Percentiles rank a stretch among this genome's conserved stretches.
Conservation (phyloP, 495 filamentous ascomycete genomes). For the Xylaria scruposa region DNA sequence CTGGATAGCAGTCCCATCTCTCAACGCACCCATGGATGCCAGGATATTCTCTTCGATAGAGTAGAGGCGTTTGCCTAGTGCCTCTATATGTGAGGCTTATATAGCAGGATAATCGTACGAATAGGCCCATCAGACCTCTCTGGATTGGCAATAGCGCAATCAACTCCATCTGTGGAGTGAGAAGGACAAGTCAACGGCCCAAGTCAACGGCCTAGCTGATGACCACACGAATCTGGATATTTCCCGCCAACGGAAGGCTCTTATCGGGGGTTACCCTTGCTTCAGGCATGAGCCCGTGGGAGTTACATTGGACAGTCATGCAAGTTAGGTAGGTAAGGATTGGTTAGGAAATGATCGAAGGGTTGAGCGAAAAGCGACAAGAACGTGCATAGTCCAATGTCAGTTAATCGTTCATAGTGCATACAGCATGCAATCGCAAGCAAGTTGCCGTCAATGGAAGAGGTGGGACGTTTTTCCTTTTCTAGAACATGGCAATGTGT, state of each 20-base stretch:
- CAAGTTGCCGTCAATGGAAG: neutral
- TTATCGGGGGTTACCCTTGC: conserved; percentile 12
- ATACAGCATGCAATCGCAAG: too few relatives aligned
- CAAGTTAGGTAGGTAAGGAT: conserved; percentile 9
- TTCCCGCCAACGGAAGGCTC: neutral
- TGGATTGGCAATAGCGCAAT: conserved; percentile 1
- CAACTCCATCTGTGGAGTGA: neutral
- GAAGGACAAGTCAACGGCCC: neutral
- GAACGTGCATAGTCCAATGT: neutral
- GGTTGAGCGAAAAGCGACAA: neutral
- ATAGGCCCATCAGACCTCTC: neutral
- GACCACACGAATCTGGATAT: neutral
- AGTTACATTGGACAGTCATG: conserved; percentile 9
- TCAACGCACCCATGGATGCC: neutral
- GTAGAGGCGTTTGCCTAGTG: neutral
- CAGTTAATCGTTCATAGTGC: neutral
- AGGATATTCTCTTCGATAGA: neutral
- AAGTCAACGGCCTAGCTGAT: neutral
- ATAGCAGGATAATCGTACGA: conserved; percentile 5
- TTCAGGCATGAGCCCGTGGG: neutral
- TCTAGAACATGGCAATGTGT: neutral
- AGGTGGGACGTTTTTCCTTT: neutral
- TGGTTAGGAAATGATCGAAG: neutral
- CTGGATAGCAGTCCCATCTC: neutral
- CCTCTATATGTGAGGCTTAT: conserved; percentile 8